Evolutionary conservation across 345 rosid species (phyloP), one percentile per base, ranked within the genome.

Genomic region (Gossypium ekmanianum): DNA sequence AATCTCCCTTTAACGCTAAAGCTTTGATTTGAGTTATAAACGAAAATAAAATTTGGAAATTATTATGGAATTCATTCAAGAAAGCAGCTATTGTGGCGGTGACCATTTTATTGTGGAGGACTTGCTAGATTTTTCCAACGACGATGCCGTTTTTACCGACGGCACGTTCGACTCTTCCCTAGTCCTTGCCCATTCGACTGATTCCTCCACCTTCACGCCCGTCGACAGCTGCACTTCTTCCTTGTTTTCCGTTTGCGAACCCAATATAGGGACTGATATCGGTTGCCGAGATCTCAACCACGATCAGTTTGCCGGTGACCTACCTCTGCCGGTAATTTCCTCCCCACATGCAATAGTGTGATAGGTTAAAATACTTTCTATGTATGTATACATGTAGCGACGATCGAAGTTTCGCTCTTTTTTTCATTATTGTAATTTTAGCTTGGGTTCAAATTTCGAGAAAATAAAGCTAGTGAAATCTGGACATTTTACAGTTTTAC

Each of bases 31-130:
- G 41, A 34, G 7, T 34, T 34, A 34, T 1, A 4, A 34, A 34
- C 41, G 41, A 34, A 34, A 34, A 34, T 34, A 34, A 4, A 34
- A 34, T 7, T 34, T 34, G 41, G 41, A 52, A 13, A 14, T 18
- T 62, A 73, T 16, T 24, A 81, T 81, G 84, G 84, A 81, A 61
- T 67, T 78, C 71, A 59, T n/a, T 61, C 81, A 81, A 61, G 80
- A 61, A 57, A 77, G 52, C 74, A 64, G 20, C 75, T 76, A 74
- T 59, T 73, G 78, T 77, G 94, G 79, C 26, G 59, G 22, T 7
- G 94, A 94, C 72, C 93, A 91, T 73, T 95, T 95, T 83, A 80
- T 82, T 7, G 98, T 95, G 2, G 99, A 95, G 76, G 99, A 95
- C 77, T 92, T 95, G 9, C 72, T 94, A 14, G 94, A 95, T 80